Base-by-base conservation (phyloP, 495 filamentous ascomycete species). In the Xylaria longipes region DNA sequence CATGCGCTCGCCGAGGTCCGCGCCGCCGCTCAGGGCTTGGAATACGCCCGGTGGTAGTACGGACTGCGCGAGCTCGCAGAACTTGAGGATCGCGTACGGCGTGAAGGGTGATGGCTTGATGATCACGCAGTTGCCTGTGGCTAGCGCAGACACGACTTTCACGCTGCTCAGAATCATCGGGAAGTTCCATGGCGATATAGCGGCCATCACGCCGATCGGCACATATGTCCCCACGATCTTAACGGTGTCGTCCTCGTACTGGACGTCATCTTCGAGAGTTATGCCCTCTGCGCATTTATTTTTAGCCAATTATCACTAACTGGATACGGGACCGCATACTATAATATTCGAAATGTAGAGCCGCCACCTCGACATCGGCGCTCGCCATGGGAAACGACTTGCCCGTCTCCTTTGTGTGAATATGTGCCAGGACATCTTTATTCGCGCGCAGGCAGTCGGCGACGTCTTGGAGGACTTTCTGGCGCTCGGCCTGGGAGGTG, bases 31-130 rank as follows among this genome's bases (percentile, higher is more conserved):
- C 39, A 94, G 74, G 20, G 83, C 90, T 73, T 92, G 90, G 22
- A 94, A 74, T 11, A 94, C 87, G 65, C 91, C 91, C 0, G 88
- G 88, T 0, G 91, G 91, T 69, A 92, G 86, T 72, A 91, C 81
- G 1, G 83, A 78, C 56, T 87, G 85, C 22, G 82, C 86, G 17
- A 94, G 81, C 78, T 93, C 91, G 65, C 81, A 86, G 66, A 90
- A 81, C 74, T 91, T 92, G 68, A 92, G 82, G 48, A 81, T 86
- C 62, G 87, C 87, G 84, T 93, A 93, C 0, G 91, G 91, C 0
- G 91, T 91, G 80, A 89, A 91, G 0, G 89, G 87, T 0, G 88
- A 85, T 0, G 87, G 86, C 78, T 91, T 91, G 75, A 91, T 82
- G 78, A 92, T 90, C 64, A 90, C 84, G 64, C 84, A 83, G 80